Percentiles rank a stretch among this genome's conserved stretches.
Evolutionary conservation across 164 flowering plant genomes (phyloP).

Genomic region (Pachysandra terminalis): DNA sequence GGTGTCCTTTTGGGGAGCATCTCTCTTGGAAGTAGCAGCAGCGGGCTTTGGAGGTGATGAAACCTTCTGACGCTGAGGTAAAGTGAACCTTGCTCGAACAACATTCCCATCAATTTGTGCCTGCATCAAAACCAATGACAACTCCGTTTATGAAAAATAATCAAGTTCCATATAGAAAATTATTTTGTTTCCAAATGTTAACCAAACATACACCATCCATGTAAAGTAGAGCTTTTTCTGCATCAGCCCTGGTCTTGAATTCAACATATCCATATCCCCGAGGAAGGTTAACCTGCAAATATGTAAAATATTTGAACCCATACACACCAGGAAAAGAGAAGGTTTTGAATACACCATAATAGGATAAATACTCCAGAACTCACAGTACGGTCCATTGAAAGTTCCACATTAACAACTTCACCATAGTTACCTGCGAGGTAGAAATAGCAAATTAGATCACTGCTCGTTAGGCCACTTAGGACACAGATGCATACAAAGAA

Average conservation of each 20-base stretch:
- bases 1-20: slow-evolving; percentile 50
- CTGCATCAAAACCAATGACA: slow-evolving; percentile 35
- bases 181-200: background rate
- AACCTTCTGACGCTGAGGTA: slow-evolving; percentile 63
- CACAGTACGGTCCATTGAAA: slow-evolving; percentile 80
- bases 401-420: slow-evolving; percentile 75
- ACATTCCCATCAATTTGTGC: slow-evolving; percentile 95
- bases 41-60: slow-evolving; percentile 61
- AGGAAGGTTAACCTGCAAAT: slow-evolving; percentile 80
- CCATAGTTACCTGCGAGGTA: slow-evolving; percentile 75
- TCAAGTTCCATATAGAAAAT: background rate
- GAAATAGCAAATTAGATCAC: background rate
- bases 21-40: slow-evolving; percentile 58
- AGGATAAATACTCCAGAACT: slow-evolving; percentile 22
- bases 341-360: background rate
- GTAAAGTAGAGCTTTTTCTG: slow-evolving; percentile 80
- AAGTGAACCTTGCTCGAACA: slow-evolving; percentile 72
- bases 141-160: slow-evolving; percentile 5
- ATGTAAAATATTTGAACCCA: background rate
- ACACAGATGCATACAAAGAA: background rate
- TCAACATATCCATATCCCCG: slow-evolving; percentile 93
- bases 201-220: slow-evolving; percentile 86
- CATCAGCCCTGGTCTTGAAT: slow-evolving; percentile 83
- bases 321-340: background rate
- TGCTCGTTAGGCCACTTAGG: background rate